These are phyloP conservation scores for Cystobasidium ongulense DNA, from an alignment of 768 basidiomycete genomes.

Conservation along the genomic window DNA sequence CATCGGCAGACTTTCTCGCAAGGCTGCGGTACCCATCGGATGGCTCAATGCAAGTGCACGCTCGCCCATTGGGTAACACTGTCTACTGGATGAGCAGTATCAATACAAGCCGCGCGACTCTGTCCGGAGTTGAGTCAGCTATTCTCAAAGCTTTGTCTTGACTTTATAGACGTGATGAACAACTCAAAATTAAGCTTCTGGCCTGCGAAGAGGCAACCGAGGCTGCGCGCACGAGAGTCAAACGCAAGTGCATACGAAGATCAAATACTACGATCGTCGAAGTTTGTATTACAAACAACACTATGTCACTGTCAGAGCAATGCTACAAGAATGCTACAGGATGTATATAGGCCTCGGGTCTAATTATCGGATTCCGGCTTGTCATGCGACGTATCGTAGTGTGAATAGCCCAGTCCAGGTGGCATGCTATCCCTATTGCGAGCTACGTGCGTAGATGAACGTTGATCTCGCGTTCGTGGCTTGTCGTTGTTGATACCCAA, in stretches of 20 bases:
- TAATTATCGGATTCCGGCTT: background rate
- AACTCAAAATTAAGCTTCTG: too few species aligned
- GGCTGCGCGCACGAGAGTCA: too few species aligned
- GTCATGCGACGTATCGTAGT: background rate
- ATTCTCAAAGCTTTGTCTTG: background rate
- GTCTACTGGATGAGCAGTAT: slow-evolving; percentile 89
- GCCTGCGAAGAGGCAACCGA: too few species aligned
- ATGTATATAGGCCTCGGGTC: background rate
- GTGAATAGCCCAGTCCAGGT: slow-evolving; percentile 10
- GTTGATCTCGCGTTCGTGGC: slow-evolving; percentile 7
- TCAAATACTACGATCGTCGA: too few species aligned
- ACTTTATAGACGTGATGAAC: too few species aligned
- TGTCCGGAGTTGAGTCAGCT: slow-evolving; percentile 35
- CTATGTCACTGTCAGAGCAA: too few species aligned
- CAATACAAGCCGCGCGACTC: slow-evolving; percentile 52
- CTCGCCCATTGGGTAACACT: slow-evolving; percentile 77
- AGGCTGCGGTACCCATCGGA: slow-evolving; percentile 49
- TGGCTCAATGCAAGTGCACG: slow-evolving; percentile 62
- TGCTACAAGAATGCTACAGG: background rate
- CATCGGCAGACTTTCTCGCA: slow-evolving; percentile 58
- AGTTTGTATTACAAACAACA: too few species aligned
- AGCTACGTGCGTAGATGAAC: background rate
- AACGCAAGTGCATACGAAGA: too few species aligned
- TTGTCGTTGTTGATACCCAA: slow-evolving; percentile 2
- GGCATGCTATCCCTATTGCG: slow-evolving; percentile 20